Base-by-base conservation (phyloP, 2,329 filamentous ascomycete genomes). In the Lachnellula cervina region DNA sequence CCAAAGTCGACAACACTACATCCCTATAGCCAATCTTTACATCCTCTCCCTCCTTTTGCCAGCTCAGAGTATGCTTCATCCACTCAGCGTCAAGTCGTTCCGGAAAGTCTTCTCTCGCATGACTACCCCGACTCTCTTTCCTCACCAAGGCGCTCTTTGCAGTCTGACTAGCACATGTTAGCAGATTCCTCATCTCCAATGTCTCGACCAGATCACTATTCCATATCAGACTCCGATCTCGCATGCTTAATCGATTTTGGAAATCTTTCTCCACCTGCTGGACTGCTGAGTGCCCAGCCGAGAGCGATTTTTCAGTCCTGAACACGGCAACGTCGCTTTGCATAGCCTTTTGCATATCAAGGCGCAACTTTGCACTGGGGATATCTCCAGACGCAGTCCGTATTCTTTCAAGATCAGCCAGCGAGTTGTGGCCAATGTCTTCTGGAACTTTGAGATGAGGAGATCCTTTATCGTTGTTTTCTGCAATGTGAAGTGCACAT, bases 401-500 rank as follows among this genome's bases (percentile, higher is more conserved):
- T 46, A 76, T 69, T 2, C 59, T 62, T 16, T 73, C 66, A 53
- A 74, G 60, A 52, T 72, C 66, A 28, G 51, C n/a, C 37, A 74
- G 67, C 40, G 68, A 73, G 55, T 62, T 58, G 25, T 68, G 56
- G 32, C 72, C 72, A 25, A 76, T 72, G 32, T 70, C 59, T 9
- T 66, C 51, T 13, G 72, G 69, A 0, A 64, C 66, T 16, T 65
- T 56, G 38, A 68, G 61, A 52, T 76, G 74, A 4, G 69, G 55
- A 48, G 68, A 64, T 0, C 70, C 49, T 74, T 74, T 61, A 73
- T 72, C 25, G 73, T 66, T 19, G 72, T 76, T 62, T 68, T 72
- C 93, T 76, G 97, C 95, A 59, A 90, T 96, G 82, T 97, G 93
- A 55, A 91, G 94, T 61, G 97, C 93, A 64, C 35, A 34, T 21